These are phyloP conservation scores for Camellia lanceoleosa DNA, from an alignment of 148 eudicot species.

Conservation along the genomic window DNA sequence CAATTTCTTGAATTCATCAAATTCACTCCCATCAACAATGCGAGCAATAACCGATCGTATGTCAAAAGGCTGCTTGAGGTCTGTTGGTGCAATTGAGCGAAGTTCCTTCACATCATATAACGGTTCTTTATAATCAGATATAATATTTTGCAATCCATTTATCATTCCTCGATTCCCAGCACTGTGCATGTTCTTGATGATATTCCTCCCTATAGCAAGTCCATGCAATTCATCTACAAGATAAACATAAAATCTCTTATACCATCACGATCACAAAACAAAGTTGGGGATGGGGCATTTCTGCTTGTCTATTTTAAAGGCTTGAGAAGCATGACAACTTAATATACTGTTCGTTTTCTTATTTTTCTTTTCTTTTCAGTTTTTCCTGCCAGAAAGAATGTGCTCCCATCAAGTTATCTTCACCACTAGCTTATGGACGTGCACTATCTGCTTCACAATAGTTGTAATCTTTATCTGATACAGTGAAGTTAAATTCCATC, in stretches of 20 bases:
- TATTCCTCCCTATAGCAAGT: constrained; percentile 85
- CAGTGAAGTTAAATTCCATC: not conserved
- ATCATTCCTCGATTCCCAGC: constrained; percentile 57
- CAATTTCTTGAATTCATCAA: constrained; percentile 98
- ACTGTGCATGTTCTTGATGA: constrained; percentile 76
- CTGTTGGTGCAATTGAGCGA: constrained; percentile 85
- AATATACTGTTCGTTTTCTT: not conserved
- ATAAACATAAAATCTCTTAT: constrained; percentile 6
- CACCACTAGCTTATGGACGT: not conserved
- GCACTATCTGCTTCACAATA: not conserved
- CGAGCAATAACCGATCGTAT: constrained; percentile 89
- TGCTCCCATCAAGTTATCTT: not conserved
- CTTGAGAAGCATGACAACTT: not conserved
- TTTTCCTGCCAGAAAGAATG: not conserved
- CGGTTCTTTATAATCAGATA: constrained; percentile 65
- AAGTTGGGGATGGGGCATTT: too few relatives aligned
- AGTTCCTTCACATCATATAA: constrained; percentile 79
- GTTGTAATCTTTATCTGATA: not conserved
- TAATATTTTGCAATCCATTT: constrained; percentile 23
- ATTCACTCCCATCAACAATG: constrained; percentile 93
- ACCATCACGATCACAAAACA: not conserved
- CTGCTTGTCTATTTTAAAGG: too few relatives aligned
- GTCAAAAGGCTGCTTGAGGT: constrained; percentile 91
- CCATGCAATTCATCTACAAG: constrained; percentile 95
- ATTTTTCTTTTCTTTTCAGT: not conserved